Evolutionary conservation across 2,329 filamentous ascomycete genomes (phyloP), one percentile per base, ranked within the genome.

Genomic region (Scedosporium dehoogii): DNA sequence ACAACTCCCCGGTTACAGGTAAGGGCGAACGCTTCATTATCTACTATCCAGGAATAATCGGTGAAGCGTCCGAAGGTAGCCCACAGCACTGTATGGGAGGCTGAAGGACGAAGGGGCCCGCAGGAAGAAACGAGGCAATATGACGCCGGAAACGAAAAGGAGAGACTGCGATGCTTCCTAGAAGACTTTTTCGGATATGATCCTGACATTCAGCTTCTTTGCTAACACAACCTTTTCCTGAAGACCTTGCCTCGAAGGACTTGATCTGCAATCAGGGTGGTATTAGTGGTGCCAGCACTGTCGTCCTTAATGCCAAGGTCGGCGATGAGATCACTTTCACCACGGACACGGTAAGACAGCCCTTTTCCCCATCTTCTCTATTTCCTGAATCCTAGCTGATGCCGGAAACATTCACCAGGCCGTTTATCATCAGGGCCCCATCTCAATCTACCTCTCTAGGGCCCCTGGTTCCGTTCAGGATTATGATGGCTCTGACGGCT

Each of bases 371-470:
- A 44, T 14, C 4, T 23, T 7, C 16, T 56, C 51, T 18, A 63
- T 64, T 33, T 69, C 68, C 27, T 67, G 69, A 66, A 53, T 68
- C 65, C 33, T 21, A 53, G 9, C 48, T 59, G n/a, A 38, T 41
- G 16, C 25, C 63, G 33, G 33, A 3, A 14, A 38, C n/a, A 9
- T 6, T 29, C 7, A 71, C 67, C 16, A 60, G 59, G 70, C 73
- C 25, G 73, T 76, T 48, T 76, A 76, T 64, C 73, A 76, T 67
- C 73, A 76, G 64, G 74, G 74, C 0, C 73, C 73, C 3, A 70
- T 72, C 62, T 74, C 73, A 2, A 67, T 74, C 71, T 73, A 65
- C 48, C 63, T 72, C 67, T 76, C 74, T 48, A 73, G 72, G 65
- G 73, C 74, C 10, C 72, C 73, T 3, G 66, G 69, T 38, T 66